Evolutionary conservation across 2,329 filamentous ascomycete species (phyloP).

Genomic region (Dactylellina haptotyla): DNA sequence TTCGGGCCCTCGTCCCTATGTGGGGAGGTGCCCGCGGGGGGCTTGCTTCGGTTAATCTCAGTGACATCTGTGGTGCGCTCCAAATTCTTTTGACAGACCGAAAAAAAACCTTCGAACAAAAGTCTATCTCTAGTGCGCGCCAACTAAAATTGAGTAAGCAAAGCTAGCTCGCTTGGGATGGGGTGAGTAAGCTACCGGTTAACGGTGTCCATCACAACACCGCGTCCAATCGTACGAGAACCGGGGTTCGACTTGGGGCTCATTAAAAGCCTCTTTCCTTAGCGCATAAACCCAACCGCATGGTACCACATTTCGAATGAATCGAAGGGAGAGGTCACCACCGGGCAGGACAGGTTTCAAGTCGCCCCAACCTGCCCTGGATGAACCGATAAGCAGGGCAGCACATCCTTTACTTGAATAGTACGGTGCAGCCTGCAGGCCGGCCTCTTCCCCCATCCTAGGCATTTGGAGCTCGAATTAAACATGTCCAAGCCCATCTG

Average conservation of each 20-base stretch:
- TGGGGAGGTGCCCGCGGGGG: constrained; percentile 32
- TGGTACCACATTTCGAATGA: constrained; percentile 6
- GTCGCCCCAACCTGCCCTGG: constrained; percentile 28
- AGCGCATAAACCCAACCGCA: constrained; percentile 27
- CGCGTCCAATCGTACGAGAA: constrained; percentile 26
- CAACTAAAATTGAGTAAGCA: constrained; percentile 4
- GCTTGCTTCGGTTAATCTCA: constrained; percentile 42
- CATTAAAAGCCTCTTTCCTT: constrained; percentile 49
- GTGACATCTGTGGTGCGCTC: constrained; percentile 12
- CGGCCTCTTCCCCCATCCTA: constrained; percentile 29
- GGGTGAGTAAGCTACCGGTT: constrained; percentile 39
- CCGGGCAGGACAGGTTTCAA: constrained; percentile 49
- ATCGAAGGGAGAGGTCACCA: constrained; percentile 1
- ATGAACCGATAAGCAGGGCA: constrained; percentile 52
- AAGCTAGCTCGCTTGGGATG: constrained; percentile 1
- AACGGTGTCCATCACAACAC: constrained; percentile 16
- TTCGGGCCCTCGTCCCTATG: constrained; percentile 15
- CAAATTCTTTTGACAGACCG: neutral
- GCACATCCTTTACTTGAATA: constrained; percentile 48
- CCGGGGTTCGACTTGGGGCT: constrained; percentile 38
- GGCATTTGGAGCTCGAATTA: constrained; percentile 46
- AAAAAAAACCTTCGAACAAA: neutral
- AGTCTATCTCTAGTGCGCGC: neutral
- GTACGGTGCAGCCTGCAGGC: constrained; percentile 38
- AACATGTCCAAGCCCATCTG: constrained; percentile 50